Conservation (phyloP, 2,329 filamentous ascomycete species). For the Ophiostoma himal-ulmi region DNA sequence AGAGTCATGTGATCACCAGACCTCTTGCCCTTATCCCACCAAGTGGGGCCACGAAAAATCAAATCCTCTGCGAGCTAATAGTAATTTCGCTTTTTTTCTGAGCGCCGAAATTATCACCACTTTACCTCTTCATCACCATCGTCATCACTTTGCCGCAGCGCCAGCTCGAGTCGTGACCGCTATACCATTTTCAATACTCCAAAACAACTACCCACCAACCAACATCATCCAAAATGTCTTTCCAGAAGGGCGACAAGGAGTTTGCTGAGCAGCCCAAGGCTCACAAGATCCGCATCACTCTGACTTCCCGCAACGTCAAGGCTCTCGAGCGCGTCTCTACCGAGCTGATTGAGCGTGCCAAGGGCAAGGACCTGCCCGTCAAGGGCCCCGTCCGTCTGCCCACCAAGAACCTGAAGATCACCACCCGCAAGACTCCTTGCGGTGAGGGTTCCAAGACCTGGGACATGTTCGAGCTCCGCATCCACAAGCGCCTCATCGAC, state of each 20-base stretch:
- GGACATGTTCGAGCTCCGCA: conserved; percentile 89
- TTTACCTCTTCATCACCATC: conserved; percentile 14
- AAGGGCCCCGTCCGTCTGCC: conserved; percentile 97
- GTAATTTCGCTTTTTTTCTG: background rate
- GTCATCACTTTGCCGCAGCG: conserved; percentile 29
- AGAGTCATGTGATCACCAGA: background rate
- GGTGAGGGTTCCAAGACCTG: conserved; percentile 99
- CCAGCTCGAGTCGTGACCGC: conserved; percentile 28
- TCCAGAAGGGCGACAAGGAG: conserved; percentile 92
- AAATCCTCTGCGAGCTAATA: background rate
- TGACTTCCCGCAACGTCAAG: conserved; percentile 89
- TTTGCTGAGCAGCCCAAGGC: conserved; percentile 70
- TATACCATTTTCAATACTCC: conserved; percentile 1
- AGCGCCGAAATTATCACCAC: conserved; percentile 5
- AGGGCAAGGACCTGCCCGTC: conserved; percentile 95
- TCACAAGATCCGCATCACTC: conserved; percentile 67
- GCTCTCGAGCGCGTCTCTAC: conserved; percentile 97
- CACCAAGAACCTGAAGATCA: conserved; percentile 94
- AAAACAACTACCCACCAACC: conserved; percentile 11
- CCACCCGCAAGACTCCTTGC: conserved; percentile 97
- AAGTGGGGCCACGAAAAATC: conserved; percentile 13
- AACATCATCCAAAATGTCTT: conserved; percentile 60
- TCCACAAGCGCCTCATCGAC: conserved; percentile 97
- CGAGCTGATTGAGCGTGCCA: conserved; percentile 97
- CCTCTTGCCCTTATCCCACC: conserved; percentile 2